Evolutionary conservation across 352 stramenopile genomes (phyloP), one percentile per base, ranked within the genome.

Genomic region (Elongisporangium senticosum): DNA sequence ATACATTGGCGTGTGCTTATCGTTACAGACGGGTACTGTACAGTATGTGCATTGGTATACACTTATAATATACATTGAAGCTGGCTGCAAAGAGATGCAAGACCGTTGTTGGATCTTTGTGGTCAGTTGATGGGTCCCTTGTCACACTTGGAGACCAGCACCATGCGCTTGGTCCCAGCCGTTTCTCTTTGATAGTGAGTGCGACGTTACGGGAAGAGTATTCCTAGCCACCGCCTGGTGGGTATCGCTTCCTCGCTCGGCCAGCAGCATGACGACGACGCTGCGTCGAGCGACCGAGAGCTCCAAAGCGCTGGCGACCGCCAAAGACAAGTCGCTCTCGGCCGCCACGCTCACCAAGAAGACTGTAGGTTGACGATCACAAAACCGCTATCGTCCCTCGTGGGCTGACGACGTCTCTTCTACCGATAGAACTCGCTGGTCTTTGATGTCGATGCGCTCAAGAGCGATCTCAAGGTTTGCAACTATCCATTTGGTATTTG

Each of bases 281-380:
- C 33, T 72, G 37, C 71, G 75, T 6, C 61, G 75, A 22, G 58
- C 75, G 4, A 82, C 77, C 0, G 67, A 75, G 64, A 72, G 68
- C 63, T 81, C 75, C 49, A 88, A 79, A 53, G 64, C 66, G 33
- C 59, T 75, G 20, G 71, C 74, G 23, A 66, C 63, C 1, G 64
- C 65, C 4, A 83, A 79, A 21, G 68, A 76, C 59, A 86, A 84
- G 64, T 77, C 78, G 8, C 59, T 88, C 11, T 85, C 75, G 1
- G 65, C 74, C 3, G 72, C 77, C 55, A 78, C 78, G 6, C 60
- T 88, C 4, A 86, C 75, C 8, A 86, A 86, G 56, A 84, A 83
- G 52, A 85, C 75, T 21, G 75, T 85, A 28, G 6, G 68, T 61
- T 26, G 8, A 43, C 33, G 4, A 20, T n/a, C 39, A 1, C 2